These are phyloP conservation scores for Pinus taeda DNA, from an alignment of 75 land plant species.

Conservation along the genomic window DNA sequence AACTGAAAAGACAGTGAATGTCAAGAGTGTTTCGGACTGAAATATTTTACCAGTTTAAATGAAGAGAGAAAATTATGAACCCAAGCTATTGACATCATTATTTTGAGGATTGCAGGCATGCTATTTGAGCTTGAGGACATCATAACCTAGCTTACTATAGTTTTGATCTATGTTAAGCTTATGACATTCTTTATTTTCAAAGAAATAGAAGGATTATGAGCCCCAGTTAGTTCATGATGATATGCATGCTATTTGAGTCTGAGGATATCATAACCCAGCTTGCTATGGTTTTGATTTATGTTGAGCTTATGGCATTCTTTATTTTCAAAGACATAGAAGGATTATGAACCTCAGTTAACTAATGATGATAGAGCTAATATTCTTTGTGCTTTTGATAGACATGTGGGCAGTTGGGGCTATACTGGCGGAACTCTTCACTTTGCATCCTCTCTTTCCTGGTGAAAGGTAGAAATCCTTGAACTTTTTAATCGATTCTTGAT, in stretches of 20 bases:
- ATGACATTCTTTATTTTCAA: background rate
- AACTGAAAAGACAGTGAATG: background rate
- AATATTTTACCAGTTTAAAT: background rate
- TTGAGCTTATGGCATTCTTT: background rate
- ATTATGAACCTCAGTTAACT: background rate
- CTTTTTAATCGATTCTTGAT: background rate
- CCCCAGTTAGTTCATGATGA: background rate
- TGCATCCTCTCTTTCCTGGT: slow-evolving; percentile 85
- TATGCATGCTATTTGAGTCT: background rate
- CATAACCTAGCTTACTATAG: background rate
- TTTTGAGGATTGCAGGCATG: background rate
- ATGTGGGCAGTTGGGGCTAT: slow-evolving; percentile 99
- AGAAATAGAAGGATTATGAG: too few species aligned
- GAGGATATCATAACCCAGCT: background rate
- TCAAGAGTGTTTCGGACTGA: background rate
- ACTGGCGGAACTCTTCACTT: slow-evolving; percentile 81
- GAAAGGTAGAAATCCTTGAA: slow-evolving; percentile 44
- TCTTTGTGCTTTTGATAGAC: slow-evolving; percentile 29
- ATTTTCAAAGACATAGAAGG: too few species aligned
- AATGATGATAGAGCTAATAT: background rate
- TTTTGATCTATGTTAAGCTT: background rate
- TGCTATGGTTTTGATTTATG: background rate
- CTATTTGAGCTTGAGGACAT: background rate
- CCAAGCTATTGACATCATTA: background rate
- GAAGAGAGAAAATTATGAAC: background rate